phyloP scores from a whole-genome alignment of 768 basidiomycete genomes.

The Cubamyces sp. region DNA sequence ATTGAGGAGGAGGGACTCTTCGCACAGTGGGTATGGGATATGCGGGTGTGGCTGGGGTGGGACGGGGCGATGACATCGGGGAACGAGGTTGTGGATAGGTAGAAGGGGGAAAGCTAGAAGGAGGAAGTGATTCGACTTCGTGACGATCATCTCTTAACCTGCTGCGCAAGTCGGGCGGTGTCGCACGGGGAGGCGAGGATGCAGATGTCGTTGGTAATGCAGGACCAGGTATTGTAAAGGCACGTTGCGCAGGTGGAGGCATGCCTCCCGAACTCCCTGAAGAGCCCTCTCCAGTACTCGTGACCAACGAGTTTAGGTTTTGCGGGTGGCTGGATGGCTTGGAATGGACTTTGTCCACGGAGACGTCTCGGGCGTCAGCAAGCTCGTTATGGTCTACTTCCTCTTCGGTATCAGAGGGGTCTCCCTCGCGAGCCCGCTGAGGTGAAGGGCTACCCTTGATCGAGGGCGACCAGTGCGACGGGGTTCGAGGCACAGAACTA shows the following conservation, averaged over 20 bases:
- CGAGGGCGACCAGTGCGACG: conserved; percentile 28
- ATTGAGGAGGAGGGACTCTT: conserved; percentile 16
- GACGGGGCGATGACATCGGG: conserved; percentile 8
- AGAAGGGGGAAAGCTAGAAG: conserved; percentile 15
- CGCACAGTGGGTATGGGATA: background rate
- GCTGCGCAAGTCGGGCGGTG: background rate
- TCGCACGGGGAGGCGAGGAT: conserved; percentile 6
- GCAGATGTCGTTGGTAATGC: conserved; percentile 6
- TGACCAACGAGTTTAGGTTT: background rate
- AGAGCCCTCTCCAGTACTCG: background rate
- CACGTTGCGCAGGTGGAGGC: conserved; percentile 11
- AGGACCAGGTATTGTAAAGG: background rate
- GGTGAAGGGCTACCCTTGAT: conserved; percentile 9
- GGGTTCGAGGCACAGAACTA: conserved; percentile 3
- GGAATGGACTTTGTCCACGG: background rate
- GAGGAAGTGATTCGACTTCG: conserved; percentile 1
- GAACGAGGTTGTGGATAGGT: conserved; percentile 1
- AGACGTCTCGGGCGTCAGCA: background rate
- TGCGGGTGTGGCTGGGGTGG: background rate
- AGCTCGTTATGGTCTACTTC: background rate
- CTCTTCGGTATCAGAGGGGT: conserved; percentile 14
- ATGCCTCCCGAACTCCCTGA: background rate
- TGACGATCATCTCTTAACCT: background rate
- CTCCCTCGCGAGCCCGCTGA: background rate
- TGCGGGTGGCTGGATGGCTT: background rate